A percentile compares a stretch with the other conserved stretches of the same genome.
Conservation (phyloP, 2,329 filamentous ascomycete species). For the Apiospora sp. region DNA sequence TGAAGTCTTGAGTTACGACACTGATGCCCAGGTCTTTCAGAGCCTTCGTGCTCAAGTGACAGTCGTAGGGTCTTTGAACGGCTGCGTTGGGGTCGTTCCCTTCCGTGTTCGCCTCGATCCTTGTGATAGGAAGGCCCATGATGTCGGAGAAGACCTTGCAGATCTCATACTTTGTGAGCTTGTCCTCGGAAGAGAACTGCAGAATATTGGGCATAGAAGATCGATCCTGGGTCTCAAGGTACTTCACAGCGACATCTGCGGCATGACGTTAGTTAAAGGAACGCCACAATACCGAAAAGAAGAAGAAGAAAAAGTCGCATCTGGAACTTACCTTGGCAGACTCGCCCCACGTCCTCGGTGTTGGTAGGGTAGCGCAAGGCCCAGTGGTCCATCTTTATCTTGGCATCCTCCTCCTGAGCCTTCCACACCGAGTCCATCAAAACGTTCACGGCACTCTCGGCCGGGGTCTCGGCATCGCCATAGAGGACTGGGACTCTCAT, state of each 20-base stretch:
- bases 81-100: slow-evolving; percentile 75
- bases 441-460: slow-evolving; percentile 84
- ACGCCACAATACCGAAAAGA: too few relatives aligned
- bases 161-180: slow-evolving; percentile 90
- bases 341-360: slow-evolving; percentile 83
- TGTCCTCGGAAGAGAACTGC: slow-evolving; percentile 88
- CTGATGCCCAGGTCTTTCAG: slow-evolving; percentile 78
- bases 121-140: slow-evolving; percentile 74
- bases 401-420: slow-evolving; percentile 68
- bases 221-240: slow-evolving; percentile 60
- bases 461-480: slow-evolving; percentile 72
- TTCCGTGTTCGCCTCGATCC: slow-evolving; percentile 73
- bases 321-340: slow-evolving; percentile 67
- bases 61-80: slow-evolving; percentile 86
- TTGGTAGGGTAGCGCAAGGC: slow-evolving; percentile 86
- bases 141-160: slow-evolving; percentile 80
- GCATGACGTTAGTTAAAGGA: not conserved
- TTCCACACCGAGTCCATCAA: slow-evolving; percentile 81
- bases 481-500: slow-evolving; percentile 87
- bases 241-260: slow-evolving; percentile 74
- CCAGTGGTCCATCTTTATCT: slow-evolving; percentile 86
- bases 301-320: not conserved
- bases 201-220: slow-evolving; percentile 71
- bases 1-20: slow-evolving; percentile 77
- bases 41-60: slow-evolving; percentile 80